Evolutionary conservation across 2,329 filamentous ascomycete species (phyloP).

Genomic region (Periconia macrospinosa): DNA sequence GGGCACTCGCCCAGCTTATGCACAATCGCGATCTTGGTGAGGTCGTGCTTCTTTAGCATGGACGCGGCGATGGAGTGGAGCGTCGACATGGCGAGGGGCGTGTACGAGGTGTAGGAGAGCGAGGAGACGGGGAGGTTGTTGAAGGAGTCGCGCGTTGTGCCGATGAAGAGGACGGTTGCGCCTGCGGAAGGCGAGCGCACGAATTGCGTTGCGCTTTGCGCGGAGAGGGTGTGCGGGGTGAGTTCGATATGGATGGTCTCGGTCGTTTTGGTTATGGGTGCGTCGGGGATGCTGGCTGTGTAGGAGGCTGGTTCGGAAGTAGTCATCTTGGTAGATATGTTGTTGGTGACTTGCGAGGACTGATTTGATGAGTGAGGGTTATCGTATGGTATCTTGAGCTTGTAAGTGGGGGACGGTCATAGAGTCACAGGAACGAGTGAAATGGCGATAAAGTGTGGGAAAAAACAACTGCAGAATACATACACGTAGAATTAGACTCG

Average conservation of each 20-base stretch:
- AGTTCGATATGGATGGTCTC: conserved; percentile 67
- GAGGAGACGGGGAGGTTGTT: conserved; percentile 70
- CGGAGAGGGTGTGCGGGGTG: conserved; percentile 64
- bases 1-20: conserved; percentile 86
- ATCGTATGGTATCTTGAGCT: too few species aligned
- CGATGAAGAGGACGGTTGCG: conserved; percentile 45
- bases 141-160: conserved; percentile 78
- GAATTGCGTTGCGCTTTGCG: conserved; percentile 60
- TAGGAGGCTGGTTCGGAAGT: conserved; percentile 30
- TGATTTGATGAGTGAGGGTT: too few species aligned
- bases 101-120: conserved; percentile 76
- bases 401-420: too few species aligned
- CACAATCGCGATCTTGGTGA: conserved; percentile 75
- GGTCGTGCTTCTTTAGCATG: conserved; percentile 61
- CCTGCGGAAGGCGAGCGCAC: conserved; percentile 60
- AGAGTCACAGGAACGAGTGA: too few species aligned
- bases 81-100: conserved; percentile 68
- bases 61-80: conserved; percentile 66
- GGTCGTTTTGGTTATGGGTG: conserved; percentile 29
- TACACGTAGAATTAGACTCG: too few species aligned
- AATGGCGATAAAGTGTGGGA: too few species aligned
- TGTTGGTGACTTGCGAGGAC: too few species aligned
- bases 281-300: conserved; percentile 28
- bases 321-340: conserved; percentile 18
- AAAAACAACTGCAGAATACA: too few species aligned